These are phyloP conservation scores for Pseudopithomyces chartarum DNA, from an alignment of 2,329 filamentous ascomycete genomes.

Conservation along the genomic window DNA sequence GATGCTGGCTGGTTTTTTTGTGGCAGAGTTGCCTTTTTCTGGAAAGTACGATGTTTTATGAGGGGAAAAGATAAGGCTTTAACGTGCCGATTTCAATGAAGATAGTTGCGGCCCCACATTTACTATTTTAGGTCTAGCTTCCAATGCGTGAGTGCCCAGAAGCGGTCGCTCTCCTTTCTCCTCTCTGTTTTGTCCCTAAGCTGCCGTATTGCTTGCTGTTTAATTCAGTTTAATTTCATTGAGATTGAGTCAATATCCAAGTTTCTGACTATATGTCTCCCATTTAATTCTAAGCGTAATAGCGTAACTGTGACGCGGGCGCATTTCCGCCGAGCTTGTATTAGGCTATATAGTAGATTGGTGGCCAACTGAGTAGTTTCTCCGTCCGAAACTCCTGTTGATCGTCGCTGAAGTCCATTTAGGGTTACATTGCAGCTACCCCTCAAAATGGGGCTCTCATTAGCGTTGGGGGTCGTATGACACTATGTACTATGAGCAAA, in stretches of 20 bases:
- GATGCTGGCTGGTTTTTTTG: too few relatives aligned
- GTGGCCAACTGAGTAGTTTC: background rate
- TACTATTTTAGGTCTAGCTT: background rate
- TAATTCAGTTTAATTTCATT: too few relatives aligned
- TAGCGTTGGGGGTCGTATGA: background rate
- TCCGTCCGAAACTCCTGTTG: background rate
- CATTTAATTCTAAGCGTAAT: too few relatives aligned
- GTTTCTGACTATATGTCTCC: too few relatives aligned
- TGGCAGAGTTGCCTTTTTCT: too few relatives aligned
- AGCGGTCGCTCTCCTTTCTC: too few relatives aligned
- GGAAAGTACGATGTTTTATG: background rate
- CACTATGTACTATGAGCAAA: background rate
- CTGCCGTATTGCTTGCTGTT: too few relatives aligned
- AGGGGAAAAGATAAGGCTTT: background rate
- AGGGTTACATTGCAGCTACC: background rate
- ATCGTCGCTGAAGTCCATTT: background rate
- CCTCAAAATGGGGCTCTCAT: background rate
- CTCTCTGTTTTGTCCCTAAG: background rate
- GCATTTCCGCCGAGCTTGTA: background rate
- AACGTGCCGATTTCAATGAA: background rate
- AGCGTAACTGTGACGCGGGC: background rate
- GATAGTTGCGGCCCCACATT: background rate
- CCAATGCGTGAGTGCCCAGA: background rate
- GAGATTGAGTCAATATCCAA: too few relatives aligned
- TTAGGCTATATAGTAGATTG: slow-evolving; percentile 1